These are phyloP conservation scores for Coelastrella sp. DNA, from an alignment of 139 green algal genomes.

Conservation along the genomic window DNA sequence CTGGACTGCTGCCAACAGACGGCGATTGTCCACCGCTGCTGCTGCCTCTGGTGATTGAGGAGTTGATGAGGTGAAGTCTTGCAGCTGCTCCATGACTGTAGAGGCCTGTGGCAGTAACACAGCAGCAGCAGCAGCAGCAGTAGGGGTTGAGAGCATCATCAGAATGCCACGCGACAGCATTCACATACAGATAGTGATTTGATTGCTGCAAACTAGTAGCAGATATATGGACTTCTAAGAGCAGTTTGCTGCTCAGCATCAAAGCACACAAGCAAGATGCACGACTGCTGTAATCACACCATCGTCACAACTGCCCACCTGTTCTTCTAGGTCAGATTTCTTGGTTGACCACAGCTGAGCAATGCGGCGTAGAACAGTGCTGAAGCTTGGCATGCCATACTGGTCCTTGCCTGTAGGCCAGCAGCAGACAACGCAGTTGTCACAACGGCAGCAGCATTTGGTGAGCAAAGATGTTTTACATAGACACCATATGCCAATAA, in stretches of 20 bases:
- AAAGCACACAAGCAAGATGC: too few relatives aligned
- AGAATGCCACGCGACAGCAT: not conserved
- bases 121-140: not conserved
- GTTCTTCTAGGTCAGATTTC: slow-evolving; percentile 54
- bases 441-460: not conserved
- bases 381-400: slow-evolving; percentile 78
- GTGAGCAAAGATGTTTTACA: not conserved
- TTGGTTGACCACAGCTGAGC: slow-evolving; percentile 57
- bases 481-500: too few relatives aligned
- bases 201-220: too few relatives aligned
- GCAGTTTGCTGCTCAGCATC: too few relatives aligned
- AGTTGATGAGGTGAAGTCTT: slow-evolving; percentile 28
- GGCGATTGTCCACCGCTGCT: not conserved
- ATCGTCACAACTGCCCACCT: slow-evolving; percentile 52
- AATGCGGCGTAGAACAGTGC: slow-evolving; percentile 77
- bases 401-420: slow-evolving; percentile 39
- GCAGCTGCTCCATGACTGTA: slow-evolving; percentile 13
- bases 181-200: not conserved
- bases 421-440: too few relatives aligned
- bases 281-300: not conserved
- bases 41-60: not conserved
- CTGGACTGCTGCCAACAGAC: not conserved
- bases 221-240: too few relatives aligned
- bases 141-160: not conserved
- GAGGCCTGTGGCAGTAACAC: not conserved